Conservation (phyloP, 2,329 filamentous ascomycete genomes). For the Fusarium torreyae region DNA sequence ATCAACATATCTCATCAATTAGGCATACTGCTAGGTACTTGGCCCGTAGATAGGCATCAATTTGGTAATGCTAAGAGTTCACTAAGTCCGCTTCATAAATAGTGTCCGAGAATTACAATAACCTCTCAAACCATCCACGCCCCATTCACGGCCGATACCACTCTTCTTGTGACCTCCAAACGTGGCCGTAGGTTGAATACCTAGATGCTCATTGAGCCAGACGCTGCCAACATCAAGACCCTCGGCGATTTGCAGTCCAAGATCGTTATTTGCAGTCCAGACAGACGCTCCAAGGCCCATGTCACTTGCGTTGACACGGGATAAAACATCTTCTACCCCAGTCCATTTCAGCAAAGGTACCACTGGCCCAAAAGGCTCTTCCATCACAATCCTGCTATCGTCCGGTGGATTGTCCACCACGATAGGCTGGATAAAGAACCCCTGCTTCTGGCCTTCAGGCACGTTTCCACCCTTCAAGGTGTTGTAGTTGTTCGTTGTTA, state of each 20-base stretch:
- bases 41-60: too few relatives aligned
- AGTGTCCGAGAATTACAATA: slow-evolving; percentile 24
- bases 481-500: neutral
- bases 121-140: slow-evolving; percentile 17
- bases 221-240: slow-evolving; percentile 22
- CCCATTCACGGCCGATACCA: slow-evolving; percentile 24
- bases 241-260: slow-evolving; percentile 9
- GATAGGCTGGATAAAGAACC: slow-evolving; percentile 5
- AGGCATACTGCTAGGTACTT: too few relatives aligned
- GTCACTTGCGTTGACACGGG: slow-evolving; percentile 19
- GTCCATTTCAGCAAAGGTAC: slow-evolving; percentile 25
- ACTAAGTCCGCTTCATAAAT: neutral
- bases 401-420: slow-evolving; percentile 30
- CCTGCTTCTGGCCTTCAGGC: neutral
- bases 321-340: slow-evolving; percentile 12
- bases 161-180: slow-evolving; percentile 35
- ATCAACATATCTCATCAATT: too few relatives aligned
- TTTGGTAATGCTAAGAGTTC: too few relatives aligned
- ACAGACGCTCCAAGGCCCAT: slow-evolving; percentile 30
- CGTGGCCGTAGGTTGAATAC: slow-evolving; percentile 6
- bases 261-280: slow-evolving; percentile 12
- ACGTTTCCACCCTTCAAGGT: neutral
- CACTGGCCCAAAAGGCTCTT: slow-evolving; percentile 30
- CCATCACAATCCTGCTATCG: slow-evolving; percentile 11
- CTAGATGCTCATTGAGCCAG: slow-evolving; percentile 25